A percentile compares a stretch with the other conserved stretches of the same genome.
Conservation (phyloP, 768 basidiomycete genomes). For the Dendrothele bispora region DNA sequence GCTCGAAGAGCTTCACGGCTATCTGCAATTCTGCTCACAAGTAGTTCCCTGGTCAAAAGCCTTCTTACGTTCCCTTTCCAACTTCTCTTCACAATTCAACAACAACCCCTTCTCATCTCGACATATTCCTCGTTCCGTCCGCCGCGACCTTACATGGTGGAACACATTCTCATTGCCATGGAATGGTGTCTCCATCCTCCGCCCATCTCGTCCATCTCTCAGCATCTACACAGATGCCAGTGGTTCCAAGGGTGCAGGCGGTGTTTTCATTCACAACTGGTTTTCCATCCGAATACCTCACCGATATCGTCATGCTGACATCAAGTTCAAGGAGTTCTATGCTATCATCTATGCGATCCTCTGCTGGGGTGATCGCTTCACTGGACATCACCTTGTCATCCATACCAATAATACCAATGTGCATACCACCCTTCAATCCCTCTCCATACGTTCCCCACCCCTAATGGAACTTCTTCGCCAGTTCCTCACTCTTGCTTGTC, state of each 20-base stretch:
- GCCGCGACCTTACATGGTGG: slow-evolving; percentile 2
- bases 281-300: neutral
- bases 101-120: neutral
- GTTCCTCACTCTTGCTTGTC: neutral
- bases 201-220: neutral
- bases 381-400: neutral
- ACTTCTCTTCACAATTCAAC: neutral
- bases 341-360: neutral
- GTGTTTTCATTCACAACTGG: neutral
- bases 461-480: slow-evolving; percentile 8
- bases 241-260: no score
- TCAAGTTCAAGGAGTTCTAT: slow-evolving; percentile 3
- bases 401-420: neutral
- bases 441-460: slow-evolving; percentile 7
- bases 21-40: slow-evolving; percentile 1
- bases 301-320: neutral
- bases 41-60: neutral
- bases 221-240: neutral
- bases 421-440: neutral
- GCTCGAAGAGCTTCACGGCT: slow-evolving; percentile 11
- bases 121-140: neutral
- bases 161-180: neutral
- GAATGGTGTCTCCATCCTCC: slow-evolving; percentile 8
- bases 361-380: neutral
- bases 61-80: neutral